phyloP scores from a whole-genome alignment of 768 basidiomycete species.

The Ephemerocybe angulata region DNA sequence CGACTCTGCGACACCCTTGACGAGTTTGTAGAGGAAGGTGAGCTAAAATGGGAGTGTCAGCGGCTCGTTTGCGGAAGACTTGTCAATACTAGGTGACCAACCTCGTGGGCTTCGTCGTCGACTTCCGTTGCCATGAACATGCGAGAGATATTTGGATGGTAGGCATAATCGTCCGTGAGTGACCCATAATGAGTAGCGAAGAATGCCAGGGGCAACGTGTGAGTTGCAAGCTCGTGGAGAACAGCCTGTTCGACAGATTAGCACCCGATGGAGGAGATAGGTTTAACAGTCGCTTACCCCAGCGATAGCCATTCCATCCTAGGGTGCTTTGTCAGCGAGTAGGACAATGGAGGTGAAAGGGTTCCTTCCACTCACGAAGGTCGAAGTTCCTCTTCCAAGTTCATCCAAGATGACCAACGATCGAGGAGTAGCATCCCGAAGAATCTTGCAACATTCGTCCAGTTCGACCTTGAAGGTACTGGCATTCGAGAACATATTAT shows the following conservation, averaged over 20 bases:
- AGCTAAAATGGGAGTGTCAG: slow-evolving; percentile 47
- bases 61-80: slow-evolving; percentile 1
- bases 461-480: slow-evolving; percentile 99
- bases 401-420: slow-evolving; percentile 96
- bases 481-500: slow-evolving; percentile 92
- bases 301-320: slow-evolving; percentile 99
- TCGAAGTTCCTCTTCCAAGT: slow-evolving; percentile 93
- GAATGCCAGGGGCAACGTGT: slow-evolving; percentile 86
- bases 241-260: slow-evolving; percentile 57
- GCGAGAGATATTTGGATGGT: slow-evolving; percentile 87
- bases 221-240: slow-evolving; percentile 89
- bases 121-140: slow-evolving; percentile 97
- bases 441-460: slow-evolving; percentile 95
- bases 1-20: slow-evolving; percentile 80
- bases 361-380: slow-evolving; percentile 53
- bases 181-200: slow-evolving; percentile 99
- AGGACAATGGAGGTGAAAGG: neutral
- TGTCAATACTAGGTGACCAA: slow-evolving; percentile 26
- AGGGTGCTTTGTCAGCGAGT: slow-evolving; percentile 6
- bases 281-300: slow-evolving; percentile 50
- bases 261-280: too few relatives aligned
- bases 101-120: slow-evolving; percentile 88
- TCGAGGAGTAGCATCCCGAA: slow-evolving; percentile 89
- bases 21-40: slow-evolving; percentile 92
- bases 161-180: slow-evolving; percentile 88